Conservation (phyloP, 1,284 basidiomycete genomes). For the Tilletia caries region DNA sequence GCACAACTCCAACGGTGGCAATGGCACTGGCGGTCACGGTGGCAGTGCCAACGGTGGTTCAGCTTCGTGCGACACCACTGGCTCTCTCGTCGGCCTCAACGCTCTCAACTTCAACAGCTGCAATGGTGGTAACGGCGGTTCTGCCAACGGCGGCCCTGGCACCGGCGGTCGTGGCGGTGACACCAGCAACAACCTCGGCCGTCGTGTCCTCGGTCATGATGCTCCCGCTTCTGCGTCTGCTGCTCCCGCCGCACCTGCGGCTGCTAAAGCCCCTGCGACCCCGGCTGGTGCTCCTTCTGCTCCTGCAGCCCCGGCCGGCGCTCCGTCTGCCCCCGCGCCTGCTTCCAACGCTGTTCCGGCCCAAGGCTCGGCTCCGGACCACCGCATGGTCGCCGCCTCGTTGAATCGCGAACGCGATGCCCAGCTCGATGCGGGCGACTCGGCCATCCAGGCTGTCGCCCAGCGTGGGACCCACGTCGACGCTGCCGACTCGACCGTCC, state of each 20-base stretch:
- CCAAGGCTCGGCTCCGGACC: not conserved
- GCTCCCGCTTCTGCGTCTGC: not conserved
- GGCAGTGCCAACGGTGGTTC: conserved; percentile 20
- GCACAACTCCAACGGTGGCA: conserved; percentile 12
- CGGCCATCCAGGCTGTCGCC: not conserved
- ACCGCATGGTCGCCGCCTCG: not conserved
- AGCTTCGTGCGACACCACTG: conserved; percentile 18
- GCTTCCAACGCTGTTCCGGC: not conserved
- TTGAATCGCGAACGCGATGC: not conserved
- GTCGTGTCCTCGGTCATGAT: not conserved
- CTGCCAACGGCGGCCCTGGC: not conserved
- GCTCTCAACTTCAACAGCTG: conserved; percentile 26
- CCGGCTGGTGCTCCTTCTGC: not conserved
- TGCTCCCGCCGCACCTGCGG: not conserved
- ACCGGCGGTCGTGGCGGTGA: conserved; percentile 14
- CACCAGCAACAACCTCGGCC: not conserved
- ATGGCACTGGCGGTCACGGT: conserved; percentile 20
- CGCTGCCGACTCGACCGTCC: not conserved
- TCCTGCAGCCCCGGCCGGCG: not conserved
- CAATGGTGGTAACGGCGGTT: conserved; percentile 17
- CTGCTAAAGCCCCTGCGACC: not conserved
- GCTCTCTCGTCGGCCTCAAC: conserved; percentile 19
- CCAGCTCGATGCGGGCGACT: not conserved
- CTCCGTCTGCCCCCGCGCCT: not conserved
- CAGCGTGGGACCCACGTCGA: not conserved